Evolutionary conservation across 1,284 basidiomycete genomes (phyloP), one percentile per base, ranked within the genome.

Genomic region (Ganoderma leucocontextum): DNA sequence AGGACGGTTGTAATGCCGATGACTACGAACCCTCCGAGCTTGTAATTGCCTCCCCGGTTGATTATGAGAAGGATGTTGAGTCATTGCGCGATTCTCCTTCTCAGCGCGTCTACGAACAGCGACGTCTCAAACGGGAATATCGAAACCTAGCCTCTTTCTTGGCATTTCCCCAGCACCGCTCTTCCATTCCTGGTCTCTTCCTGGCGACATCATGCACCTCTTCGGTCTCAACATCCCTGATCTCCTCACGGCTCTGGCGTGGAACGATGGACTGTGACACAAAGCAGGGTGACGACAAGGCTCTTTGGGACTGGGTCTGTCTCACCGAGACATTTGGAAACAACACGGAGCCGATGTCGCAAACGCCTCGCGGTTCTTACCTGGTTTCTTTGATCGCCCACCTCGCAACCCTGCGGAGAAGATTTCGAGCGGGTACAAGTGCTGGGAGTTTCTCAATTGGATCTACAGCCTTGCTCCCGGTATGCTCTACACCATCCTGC

Each of bases 281-380:
- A 0, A 65, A 62, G 0, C 80, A 83, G 42, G 52, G 71, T 39
- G 74, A 63, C 13, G 22, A 1, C 0, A 62, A 47, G 29, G 29
- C 29, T 2, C 29, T 29, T 1, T 85, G 83, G 83, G 68, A 73
- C 12, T 85, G 81, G 81, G 78, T 70, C 0, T 71, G 78, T 4
- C 70, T 85, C 0, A 66, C 25, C 0, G 77, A 8, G 44, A 77
- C 0, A 47, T 65, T 0, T 84, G 84, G 84, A 74, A 71, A 15
- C 47, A 39, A 4, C 83, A 85, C 72, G 83, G 77, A 0, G 13
- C 53, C 17, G 44, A 41, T 1, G 74, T 79, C 38, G 76, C 67
- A 0, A 60, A 19, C n/a, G 63, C 67, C 5, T 65, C 63, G 0
- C 65, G 36, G 0, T 75, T 73, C 53, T 69, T 79, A 1, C 78